Base-by-base conservation (phyloP, 768 basidiomycete species). In the Suillus placidus region DNA sequence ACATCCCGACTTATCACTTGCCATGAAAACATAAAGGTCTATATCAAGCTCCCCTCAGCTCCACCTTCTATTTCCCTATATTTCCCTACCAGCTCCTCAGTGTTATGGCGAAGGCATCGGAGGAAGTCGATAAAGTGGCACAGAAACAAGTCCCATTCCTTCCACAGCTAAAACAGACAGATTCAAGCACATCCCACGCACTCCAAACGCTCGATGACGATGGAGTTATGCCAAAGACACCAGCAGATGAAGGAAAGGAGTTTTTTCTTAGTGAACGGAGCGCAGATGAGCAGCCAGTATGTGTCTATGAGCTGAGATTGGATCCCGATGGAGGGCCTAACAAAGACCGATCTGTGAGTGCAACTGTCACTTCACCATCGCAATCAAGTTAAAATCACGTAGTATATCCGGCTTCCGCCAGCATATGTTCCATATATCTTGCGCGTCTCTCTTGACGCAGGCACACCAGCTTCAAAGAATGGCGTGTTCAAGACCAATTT, bases 381-480 rank as follows among this genome's bases (percentile, higher is more conserved):
- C 57, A 23, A 49, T 62, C 60, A 55, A 70, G 32, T 61, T 47
- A 69, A 30, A 67, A 42, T 52, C 62, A 67, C 35, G 66, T 70
- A 98, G 97, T 98, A 99, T 77, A 91, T 97, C 71, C 95, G 97
- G 47, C 88, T 99, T 20, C 97, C 97, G 10, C 95, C 97, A 13
- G 94, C 96, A 30, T 85, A 88, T 73, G 80, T 81, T 20, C 96
- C 96, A 1, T 99, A 99, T 75, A 86, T 99, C 58, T 81, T 99
- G 34, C 89, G 97, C 62, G 91, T 99, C 42, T 90, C 92, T 23
- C 84, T 99, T 60, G 92, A 96, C 56, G 93, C 97, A 1, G 97
- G 97, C 8, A 95, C 95, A 3, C 90, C 94, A 2, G 94, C 94
- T 12, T 87, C 93, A 9, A 89, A 88, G 72, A 93, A 96, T 71